A percentile compares a stretch with the other conserved stretches of the same genome.
phyloP scores from a whole-genome alignment of 306 rosid genomes.

The Urtica urens region DNA sequence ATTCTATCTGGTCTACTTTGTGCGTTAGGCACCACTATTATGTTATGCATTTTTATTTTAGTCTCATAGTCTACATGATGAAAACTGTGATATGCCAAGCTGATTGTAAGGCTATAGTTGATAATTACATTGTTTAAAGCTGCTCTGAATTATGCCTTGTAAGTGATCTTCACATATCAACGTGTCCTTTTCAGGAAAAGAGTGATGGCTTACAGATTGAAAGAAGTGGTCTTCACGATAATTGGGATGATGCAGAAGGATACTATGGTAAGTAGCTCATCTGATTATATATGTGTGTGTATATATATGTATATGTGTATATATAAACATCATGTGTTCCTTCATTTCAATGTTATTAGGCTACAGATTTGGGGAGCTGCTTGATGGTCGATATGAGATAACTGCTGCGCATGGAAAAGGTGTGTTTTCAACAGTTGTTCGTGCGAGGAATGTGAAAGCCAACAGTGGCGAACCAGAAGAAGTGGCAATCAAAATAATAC shows the following conservation, averaged over 20 bases:
- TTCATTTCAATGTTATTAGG: too few species aligned
- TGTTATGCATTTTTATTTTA: too few species aligned
- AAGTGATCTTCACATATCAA: too few species aligned
- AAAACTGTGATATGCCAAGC: too few species aligned
- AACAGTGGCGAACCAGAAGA: conserved; percentile 84
- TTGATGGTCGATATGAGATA: conserved; percentile 92
- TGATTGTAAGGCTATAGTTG: too few species aligned
- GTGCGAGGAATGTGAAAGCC: conserved; percentile 68
- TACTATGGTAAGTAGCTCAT: conserved; percentile 71
- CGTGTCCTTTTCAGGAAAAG: conserved; percentile 44
- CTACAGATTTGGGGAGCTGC: conserved; percentile 83
- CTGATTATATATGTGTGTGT: conserved; percentile 12
- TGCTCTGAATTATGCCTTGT: background rate
- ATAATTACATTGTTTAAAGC: background rate
- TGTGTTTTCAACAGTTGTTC: conserved; percentile 93
- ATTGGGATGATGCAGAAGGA: conserved; percentile 99
- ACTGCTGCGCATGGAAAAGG: conserved; percentile 95
- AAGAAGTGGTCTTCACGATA: conserved; percentile 77
- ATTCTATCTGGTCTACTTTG: too few species aligned
- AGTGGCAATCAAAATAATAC: conserved; percentile 91
- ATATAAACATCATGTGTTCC: too few species aligned
- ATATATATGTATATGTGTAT: too few species aligned
- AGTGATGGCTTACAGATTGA: conserved; percentile 64
- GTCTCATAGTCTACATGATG: too few species aligned
- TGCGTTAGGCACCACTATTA: too few species aligned